These are phyloP conservation scores for Papiliotrema nemorosa DNA, from an alignment of 1,284 basidiomycete species.

Conservation along the genomic window DNA sequence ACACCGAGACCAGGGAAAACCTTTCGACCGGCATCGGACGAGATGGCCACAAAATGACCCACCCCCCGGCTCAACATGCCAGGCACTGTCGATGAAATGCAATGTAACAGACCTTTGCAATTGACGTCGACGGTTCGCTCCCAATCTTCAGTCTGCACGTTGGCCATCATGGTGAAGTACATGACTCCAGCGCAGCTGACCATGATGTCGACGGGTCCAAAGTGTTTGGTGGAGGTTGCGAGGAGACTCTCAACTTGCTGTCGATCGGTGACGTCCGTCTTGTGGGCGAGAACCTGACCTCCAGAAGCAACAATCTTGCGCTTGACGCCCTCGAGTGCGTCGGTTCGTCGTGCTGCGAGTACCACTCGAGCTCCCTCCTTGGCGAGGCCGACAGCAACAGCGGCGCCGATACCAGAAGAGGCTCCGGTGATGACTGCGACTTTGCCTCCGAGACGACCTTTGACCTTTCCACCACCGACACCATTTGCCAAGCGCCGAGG, in stretches of 20 bases:
- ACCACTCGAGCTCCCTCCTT: slow-evolving; percentile 61
- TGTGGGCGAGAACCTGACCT: slow-evolving; percentile 22
- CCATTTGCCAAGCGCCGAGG: slow-evolving; percentile 12
- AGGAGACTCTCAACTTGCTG: slow-evolving; percentile 30
- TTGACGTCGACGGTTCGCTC: slow-evolving; percentile 43
- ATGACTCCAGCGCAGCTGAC: slow-evolving; percentile 39
- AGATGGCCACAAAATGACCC: slow-evolving; percentile 41
- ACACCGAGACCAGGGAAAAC: slow-evolving; percentile 41
- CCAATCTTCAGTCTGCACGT: slow-evolving; percentile 33
- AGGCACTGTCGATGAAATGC: slow-evolving; percentile 29
- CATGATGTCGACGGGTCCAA: slow-evolving; percentile 35
- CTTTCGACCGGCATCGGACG: slow-evolving; percentile 40
- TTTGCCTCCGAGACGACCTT: slow-evolving; percentile 27
- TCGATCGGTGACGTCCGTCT: slow-evolving; percentile 33
- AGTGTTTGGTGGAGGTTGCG: slow-evolving; percentile 16
- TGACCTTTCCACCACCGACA: neutral
- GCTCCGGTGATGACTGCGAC: slow-evolving; percentile 49
- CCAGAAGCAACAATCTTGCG: slow-evolving; percentile 22
- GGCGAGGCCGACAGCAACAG: slow-evolving; percentile 54
- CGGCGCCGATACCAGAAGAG: slow-evolving; percentile 48
- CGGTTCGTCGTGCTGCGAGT: slow-evolving; percentile 56
- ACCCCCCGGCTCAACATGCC: slow-evolving; percentile 20
- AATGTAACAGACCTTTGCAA: slow-evolving; percentile 39
- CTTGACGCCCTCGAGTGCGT: slow-evolving; percentile 58
- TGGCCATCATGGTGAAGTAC: slow-evolving; percentile 42